A percentile compares a stretch with the other conserved stretches of the same genome.
Conservation (phyloP, 2,329 filamentous ascomycete species). For the Lasiodiplodia sp. region DNA sequence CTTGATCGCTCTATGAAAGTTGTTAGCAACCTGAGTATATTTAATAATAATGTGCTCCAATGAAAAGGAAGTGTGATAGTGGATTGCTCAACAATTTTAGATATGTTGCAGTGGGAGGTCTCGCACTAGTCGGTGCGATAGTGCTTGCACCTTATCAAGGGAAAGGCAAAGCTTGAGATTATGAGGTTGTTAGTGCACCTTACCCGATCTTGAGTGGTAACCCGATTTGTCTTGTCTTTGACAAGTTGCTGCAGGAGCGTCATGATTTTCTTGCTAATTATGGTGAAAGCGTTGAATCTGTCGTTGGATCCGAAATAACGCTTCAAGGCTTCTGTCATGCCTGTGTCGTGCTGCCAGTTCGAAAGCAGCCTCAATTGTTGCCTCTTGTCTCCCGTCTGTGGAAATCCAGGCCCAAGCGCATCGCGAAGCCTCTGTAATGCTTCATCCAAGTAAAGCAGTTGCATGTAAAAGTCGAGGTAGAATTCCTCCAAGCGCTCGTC, state of each 20-base stretch:
- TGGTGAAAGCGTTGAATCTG: neutral
- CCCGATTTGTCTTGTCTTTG: neutral
- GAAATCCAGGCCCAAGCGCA: neutral
- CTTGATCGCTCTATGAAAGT: neutral
- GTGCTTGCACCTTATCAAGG: no score
- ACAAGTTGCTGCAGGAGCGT: neutral
- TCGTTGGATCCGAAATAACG: neutral
- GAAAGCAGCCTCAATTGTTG: neutral
- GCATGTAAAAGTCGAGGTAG: slow-evolving; percentile 16
- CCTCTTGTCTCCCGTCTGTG: neutral
- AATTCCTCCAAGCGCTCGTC: slow-evolving; percentile 11
- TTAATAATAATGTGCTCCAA: no score
- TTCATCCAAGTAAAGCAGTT: neutral
- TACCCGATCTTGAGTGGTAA: neutral
- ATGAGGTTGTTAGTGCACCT: neutral
- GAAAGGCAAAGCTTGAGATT: no score
- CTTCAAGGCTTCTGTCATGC: neutral
- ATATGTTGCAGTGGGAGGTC: no score
- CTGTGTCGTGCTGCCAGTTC: neutral
- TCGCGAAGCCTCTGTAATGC: neutral
- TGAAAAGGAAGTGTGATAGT: no score
- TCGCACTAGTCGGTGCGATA: no score
- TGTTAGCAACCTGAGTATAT: no score
- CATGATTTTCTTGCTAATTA: neutral
- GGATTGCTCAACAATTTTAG: no score